Evolutionary conservation across 2,329 filamentous ascomycete genomes (phyloP), one percentile per base, ranked within the genome.

Genomic region (Phialophora tarda): DNA sequence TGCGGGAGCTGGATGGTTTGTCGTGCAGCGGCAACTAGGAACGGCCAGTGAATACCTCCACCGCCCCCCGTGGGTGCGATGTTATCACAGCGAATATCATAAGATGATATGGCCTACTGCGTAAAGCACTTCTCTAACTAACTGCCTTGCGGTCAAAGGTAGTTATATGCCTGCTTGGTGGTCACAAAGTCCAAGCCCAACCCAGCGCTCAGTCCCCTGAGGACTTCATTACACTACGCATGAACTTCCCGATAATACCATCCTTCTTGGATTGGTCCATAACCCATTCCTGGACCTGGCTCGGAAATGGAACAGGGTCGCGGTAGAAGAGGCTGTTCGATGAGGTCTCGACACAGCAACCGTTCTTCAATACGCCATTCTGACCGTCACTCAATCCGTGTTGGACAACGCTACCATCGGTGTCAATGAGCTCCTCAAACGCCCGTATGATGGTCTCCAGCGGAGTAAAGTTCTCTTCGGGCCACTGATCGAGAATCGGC

Each of bases 381-480:
- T 38, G 0, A 78, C 80, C 0, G 77, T 67, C 64, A 76, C 73
- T 5, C 67, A 60, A 4, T 12, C 58, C 58, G 5, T 60, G 44
- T 26, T 21, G 58, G 26, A 21, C 44, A 34, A 60, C n/a, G 1
- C 21, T 38, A 10, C 58, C 59, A 12, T 28, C 14, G 8, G 23
- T 21, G 17, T 54, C 69, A 11, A 79, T 62, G 47, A 78, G 74
- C 28, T 64, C 72, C 38, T 77, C 74, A 59, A 74, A 75, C 1
- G 75, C 77, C 38, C 73, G 74, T 8, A 77, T 63, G 5, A 74
- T 70, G 6, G 77, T 79, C 7, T 65, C 73, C 66, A 79, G 68
- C 0, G 77, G 76, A n/a, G 77, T 79, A 24, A 77, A 71, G 32
- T 76, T 72, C 47, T 74, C 72, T 47, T 73, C 71, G 21, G 76